A percentile compares a stretch with the other conserved stretches of the same genome.
Evolutionary conservation across 129 eudicot genomes (phyloP).

Genomic region (Chrysanthemum lavandulifolium): DNA sequence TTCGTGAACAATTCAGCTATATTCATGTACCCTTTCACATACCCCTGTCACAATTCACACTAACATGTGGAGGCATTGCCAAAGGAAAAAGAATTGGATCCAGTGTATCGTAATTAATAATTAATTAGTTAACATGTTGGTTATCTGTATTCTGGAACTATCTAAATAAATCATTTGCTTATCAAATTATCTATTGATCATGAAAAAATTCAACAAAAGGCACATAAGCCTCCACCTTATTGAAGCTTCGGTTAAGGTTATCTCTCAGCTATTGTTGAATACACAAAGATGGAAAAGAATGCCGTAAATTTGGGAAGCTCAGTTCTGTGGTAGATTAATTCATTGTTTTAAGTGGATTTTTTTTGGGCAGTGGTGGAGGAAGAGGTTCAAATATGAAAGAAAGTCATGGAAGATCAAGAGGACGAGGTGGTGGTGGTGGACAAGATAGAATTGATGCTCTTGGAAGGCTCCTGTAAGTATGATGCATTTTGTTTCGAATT

Average conservation of each 20-base stretch:
- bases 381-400: slow-evolving; percentile 49
- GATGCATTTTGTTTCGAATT: slow-evolving; percentile 5
- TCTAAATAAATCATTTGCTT: neutral
- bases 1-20: too few species aligned
- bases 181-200: neutral
- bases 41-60: too few species aligned
- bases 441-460: slow-evolving; percentile 82
- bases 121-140: neutral
- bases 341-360: neutral
- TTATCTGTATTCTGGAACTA: neutral
- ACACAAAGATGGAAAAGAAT: neutral
- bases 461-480: slow-evolving; percentile 83
- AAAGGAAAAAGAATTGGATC: neutral
- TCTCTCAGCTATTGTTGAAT: slow-evolving; percentile 5
- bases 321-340: neutral
- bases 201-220: neutral
- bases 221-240: neutral
- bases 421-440: slow-evolving; percentile 54
- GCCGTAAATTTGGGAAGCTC: neutral
- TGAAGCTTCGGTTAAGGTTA: slow-evolving; percentile 14
- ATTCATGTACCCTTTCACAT: too few species aligned
- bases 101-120: neutral
- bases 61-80: neutral
- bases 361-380: slow-evolving; percentile 48
- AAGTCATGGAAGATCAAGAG: slow-evolving; percentile 43